These are phyloP conservation scores for Trichoderma asperelloides DNA, from an alignment of 495 filamentous ascomycete species.

Conservation along the genomic window DNA sequence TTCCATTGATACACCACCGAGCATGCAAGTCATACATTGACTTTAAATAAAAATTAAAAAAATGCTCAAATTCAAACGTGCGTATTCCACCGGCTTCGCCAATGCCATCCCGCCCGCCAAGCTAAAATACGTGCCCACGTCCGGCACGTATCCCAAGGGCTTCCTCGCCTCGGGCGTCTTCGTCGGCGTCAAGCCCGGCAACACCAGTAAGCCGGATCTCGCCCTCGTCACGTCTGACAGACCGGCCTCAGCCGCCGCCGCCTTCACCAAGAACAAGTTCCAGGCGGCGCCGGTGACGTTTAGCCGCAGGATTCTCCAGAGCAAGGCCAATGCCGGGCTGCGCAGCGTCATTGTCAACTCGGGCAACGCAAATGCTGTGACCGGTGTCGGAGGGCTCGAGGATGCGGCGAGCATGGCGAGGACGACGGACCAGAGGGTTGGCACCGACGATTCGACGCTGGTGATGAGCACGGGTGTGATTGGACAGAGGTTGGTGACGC, in stretches of 20 bases:
- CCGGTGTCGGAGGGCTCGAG: slow-evolving; percentile 81
- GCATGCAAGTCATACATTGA: neutral
- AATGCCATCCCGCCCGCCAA: slow-evolving; percentile 60
- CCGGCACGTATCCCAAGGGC: slow-evolving; percentile 79
- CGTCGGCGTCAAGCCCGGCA: slow-evolving; percentile 87
- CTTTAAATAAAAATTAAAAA: neutral
- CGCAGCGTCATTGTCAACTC: slow-evolving; percentile 86
- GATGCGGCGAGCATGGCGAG: slow-evolving; percentile 79
- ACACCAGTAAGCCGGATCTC: slow-evolving; percentile 81
- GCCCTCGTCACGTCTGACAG: slow-evolving; percentile 79
- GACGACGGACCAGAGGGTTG: slow-evolving; percentile 63
- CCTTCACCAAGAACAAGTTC: slow-evolving; percentile 98
- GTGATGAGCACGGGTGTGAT: slow-evolving; percentile 99
- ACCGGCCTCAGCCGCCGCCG: slow-evolving; percentile 86
- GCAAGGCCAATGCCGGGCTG: slow-evolving; percentile 58
- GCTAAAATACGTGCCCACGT: slow-evolving; percentile 80
- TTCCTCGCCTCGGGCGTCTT: slow-evolving; percentile 82
- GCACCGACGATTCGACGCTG: slow-evolving; percentile 58
- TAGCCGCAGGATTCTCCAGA: slow-evolving; percentile 59
- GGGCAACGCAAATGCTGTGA: slow-evolving; percentile 96
- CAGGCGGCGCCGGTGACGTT: slow-evolving; percentile 91
- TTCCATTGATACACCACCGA: neutral
- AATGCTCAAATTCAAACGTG: slow-evolving; percentile 7
- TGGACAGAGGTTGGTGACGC: slow-evolving; percentile 63
- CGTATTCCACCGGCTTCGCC: slow-evolving; percentile 54